phyloP scores from a whole-genome alignment of 2,329 filamentous ascomycete species.

The Chrysosporium keratinophilum region DNA sequence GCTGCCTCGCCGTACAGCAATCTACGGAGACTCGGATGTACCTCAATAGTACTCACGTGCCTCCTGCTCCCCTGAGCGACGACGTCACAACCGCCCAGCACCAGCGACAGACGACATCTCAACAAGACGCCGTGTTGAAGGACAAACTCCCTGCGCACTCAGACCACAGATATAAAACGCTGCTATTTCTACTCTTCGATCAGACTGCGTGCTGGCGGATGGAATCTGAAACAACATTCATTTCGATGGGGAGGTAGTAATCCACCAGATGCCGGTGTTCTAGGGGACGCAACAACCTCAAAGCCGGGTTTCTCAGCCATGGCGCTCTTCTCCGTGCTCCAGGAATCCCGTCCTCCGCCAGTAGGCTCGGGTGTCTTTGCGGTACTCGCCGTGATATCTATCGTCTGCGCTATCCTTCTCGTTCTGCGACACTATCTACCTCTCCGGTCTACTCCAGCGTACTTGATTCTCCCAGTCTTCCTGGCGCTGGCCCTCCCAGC shows the following conservation, averaged over 20 bases:
- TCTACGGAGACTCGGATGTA: neutral
- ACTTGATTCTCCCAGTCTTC: slow-evolving; percentile 85
- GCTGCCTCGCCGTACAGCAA: too few relatives aligned
- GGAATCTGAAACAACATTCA: neutral
- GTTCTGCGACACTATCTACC: slow-evolving; percentile 85
- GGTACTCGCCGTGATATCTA: slow-evolving; percentile 57
- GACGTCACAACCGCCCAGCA: too few relatives aligned
- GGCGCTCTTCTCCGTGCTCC: slow-evolving; percentile 1
- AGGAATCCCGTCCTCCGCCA: slow-evolving; percentile 32
- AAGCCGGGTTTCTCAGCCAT: slow-evolving; percentile 2
- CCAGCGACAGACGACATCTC: too few relatives aligned
- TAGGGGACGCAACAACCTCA: neutral
- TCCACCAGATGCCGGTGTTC: neutral
- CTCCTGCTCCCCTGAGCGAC: too few relatives aligned
- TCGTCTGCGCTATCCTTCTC: slow-evolving; percentile 67
- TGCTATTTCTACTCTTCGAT: neutral
- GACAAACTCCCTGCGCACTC: neutral
- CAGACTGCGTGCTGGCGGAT: neutral
- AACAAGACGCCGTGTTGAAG: neutral
- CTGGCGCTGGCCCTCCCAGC: slow-evolving; percentile 89
- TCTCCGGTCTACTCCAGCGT: slow-evolving; percentile 78
- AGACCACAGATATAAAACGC: neutral
- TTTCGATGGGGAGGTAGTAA: too few relatives aligned
- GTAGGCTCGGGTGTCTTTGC: slow-evolving; percentile 74
- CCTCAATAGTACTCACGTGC: too few relatives aligned